Percentiles rank a stretch among this genome's conserved stretches.
phyloP scores from a whole-genome alignment of 2,329 filamentous ascomycete genomes.

The Neonectria magnoliae region DNA sequence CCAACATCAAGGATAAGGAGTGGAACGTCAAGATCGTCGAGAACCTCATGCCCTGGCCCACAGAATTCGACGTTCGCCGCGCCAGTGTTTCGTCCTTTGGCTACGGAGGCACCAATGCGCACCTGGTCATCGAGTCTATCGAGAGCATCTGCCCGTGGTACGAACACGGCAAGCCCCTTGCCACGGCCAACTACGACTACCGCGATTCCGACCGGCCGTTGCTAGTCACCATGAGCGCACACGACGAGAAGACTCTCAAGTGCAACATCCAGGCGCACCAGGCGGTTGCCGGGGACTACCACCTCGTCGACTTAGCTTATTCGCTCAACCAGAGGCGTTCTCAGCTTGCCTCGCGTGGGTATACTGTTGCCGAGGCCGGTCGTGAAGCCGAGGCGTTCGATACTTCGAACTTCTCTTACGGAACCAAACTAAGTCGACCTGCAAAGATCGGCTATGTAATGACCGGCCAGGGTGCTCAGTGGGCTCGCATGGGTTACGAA shows the following conservation, averaged over 20 bases:
- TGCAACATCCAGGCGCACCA: slow-evolving; percentile 6
- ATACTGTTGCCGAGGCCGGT: too few relatives aligned
- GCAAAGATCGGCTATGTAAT: slow-evolving; percentile 36
- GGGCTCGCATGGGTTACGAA: slow-evolving; percentile 31
- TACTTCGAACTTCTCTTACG: too few relatives aligned
- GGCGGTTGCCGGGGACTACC: slow-evolving; percentile 25
- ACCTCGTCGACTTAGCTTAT: slow-evolving; percentile 40
- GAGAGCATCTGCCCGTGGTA: not conserved
- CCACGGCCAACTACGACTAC: slow-evolving; percentile 15
- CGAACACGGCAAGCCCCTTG: not conserved
- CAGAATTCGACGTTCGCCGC: slow-evolving; percentile 39
- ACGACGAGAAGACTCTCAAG: slow-evolving; percentile 1
- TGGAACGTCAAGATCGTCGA: too few relatives aligned
- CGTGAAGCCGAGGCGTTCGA: too few relatives aligned
- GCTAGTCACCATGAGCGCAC: not conserved
- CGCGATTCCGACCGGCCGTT: slow-evolving; percentile 7
- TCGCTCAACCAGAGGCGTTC: slow-evolving; percentile 31
- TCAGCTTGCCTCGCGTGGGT: too few relatives aligned
- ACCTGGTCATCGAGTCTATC: slow-evolving; percentile 48
- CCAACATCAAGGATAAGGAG: too few relatives aligned
- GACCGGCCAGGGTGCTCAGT: slow-evolving; percentile 42
- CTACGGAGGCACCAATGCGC: slow-evolving; percentile 55
- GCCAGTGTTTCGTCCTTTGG: slow-evolving; percentile 54
- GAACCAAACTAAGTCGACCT: not conserved
- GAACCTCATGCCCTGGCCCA: slow-evolving; percentile 42